phyloP scores from a whole-genome alignment of 2,329 filamentous ascomycete genomes.

The Thermothelomyces thermophilus region DNA sequence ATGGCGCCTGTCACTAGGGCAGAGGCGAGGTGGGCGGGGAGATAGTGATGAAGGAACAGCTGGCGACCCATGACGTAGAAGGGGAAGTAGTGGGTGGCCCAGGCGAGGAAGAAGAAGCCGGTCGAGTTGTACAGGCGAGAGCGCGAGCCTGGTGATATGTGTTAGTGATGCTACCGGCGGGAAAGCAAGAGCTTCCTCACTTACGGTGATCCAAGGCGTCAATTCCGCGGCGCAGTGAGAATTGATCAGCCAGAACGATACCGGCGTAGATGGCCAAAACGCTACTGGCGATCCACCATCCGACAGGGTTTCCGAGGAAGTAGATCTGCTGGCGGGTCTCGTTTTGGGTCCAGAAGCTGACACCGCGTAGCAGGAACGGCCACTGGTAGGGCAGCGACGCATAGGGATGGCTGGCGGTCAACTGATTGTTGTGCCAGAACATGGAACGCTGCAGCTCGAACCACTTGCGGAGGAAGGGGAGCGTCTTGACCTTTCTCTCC shows the following conservation, averaged over 20 bases:
- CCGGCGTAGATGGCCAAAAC: slow-evolving; percentile 89
- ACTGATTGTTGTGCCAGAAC: slow-evolving; percentile 98
- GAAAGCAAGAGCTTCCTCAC: slow-evolving; percentile 29
- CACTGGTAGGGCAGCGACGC: slow-evolving; percentile 92
- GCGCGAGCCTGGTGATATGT: slow-evolving; percentile 62
- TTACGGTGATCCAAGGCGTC: slow-evolving; percentile 90
- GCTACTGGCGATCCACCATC: slow-evolving; percentile 95
- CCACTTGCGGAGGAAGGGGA: slow-evolving; percentile 91
- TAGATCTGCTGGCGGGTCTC: slow-evolving; percentile 96
- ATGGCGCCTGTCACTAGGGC: slow-evolving; percentile 84
- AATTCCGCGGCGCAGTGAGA: slow-evolving; percentile 85
- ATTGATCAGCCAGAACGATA: slow-evolving; percentile 85
- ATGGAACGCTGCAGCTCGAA: slow-evolving; percentile 94
- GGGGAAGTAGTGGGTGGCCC: slow-evolving; percentile 94
- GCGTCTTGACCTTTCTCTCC: slow-evolving; percentile 68
- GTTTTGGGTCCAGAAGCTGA: slow-evolving; percentile 98
- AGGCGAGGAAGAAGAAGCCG: slow-evolving; percentile 97
- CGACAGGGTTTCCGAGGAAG: slow-evolving; percentile 92
- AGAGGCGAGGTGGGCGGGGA: slow-evolving; percentile 89
- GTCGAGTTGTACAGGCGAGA: slow-evolving; percentile 96
- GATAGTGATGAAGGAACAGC: slow-evolving; percentile 95
- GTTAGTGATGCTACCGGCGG: slow-evolving; percentile 27
- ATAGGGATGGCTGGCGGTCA: slow-evolving; percentile 96
- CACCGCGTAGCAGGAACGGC: slow-evolving; percentile 94
- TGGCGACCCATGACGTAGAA: slow-evolving; percentile 98